These are phyloP conservation scores for Curvularia sp. DNA, from an alignment of 2,329 filamentous ascomycete genomes.

Conservation along the genomic window DNA sequence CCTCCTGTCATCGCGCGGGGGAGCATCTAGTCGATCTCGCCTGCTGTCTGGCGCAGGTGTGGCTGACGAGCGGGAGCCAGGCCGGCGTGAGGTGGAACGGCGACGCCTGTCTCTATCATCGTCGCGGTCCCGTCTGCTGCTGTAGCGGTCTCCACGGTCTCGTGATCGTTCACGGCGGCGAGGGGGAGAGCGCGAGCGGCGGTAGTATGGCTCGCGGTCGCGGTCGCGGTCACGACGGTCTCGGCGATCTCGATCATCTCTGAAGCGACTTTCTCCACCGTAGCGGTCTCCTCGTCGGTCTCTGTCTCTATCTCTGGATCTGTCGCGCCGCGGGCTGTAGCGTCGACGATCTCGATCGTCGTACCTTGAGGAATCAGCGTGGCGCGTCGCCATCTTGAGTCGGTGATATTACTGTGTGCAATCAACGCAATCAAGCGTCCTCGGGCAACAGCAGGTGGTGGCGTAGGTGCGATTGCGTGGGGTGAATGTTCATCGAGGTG, in stretches of 20 bases:
- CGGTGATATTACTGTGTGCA: conserved; percentile 32
- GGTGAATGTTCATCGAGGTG: conserved; percentile 2
- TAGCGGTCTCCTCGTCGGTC: conserved; percentile 55
- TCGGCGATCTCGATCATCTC: conserved; percentile 63
- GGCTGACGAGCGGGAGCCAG: conserved; percentile 72
- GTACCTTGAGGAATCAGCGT: conserved; percentile 76
- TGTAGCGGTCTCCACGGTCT: conserved; percentile 61
- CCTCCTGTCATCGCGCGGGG: conserved; percentile 65
- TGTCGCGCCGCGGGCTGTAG: conserved; percentile 43
- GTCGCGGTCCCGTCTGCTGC: conserved; percentile 64
- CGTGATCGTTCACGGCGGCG: conserved; percentile 23
- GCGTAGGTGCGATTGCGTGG: conserved; percentile 9
- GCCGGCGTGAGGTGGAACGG: conserved; percentile 70
- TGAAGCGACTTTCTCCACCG: conserved; percentile 40
- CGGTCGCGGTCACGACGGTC: conserved; percentile 60
- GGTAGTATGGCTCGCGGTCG: conserved; percentile 11
- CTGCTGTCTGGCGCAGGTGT: conserved; percentile 34
- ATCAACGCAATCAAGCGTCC: conserved; percentile 17
- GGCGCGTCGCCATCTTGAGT: conserved; percentile 59
- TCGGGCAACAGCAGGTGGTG: conserved; percentile 3
- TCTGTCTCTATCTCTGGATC: conserved; percentile 30
- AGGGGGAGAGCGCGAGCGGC: conserved; percentile 15
- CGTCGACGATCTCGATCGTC: conserved; percentile 45
- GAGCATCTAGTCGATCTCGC: conserved; percentile 42
- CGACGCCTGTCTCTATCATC: conserved; percentile 72